A percentile compares a stretch with the other conserved stretches of the same genome.
phyloP scores from a whole-genome alignment of 345 rosid species.

The Salix dunnii region DNA sequence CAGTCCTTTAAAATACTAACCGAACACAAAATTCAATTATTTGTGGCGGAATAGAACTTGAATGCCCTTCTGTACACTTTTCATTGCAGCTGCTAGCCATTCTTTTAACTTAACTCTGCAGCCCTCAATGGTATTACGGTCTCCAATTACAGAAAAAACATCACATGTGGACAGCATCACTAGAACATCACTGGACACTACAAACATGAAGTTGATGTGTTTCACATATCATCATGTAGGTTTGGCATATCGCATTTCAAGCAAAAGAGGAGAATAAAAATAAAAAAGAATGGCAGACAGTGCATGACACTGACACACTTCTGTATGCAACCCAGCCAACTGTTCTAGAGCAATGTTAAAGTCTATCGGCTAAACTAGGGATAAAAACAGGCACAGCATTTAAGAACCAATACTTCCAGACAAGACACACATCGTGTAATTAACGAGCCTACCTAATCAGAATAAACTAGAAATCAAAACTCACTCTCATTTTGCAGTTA shows the following conservation, averaged over 20 bases:
- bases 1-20: background rate
- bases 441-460: background rate
- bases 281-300: no score
- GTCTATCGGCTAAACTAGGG: background rate
- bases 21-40: background rate
- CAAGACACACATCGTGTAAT: background rate
- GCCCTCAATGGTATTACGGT: background rate
- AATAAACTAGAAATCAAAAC: background rate
- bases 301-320: no score
- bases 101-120: background rate
- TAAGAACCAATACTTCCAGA: no score
- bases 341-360: background rate
- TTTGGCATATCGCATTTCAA: background rate
- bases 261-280: background rate
- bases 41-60: background rate
- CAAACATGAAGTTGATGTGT: background rate
- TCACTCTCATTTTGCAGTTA: background rate
- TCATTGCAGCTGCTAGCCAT: background rate
- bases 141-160: background rate
- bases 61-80: background rate
- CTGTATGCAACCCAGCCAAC: background rate
- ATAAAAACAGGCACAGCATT: no score
- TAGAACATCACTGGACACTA: background rate
- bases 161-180: background rate
- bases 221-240: background rate